These are phyloP conservation scores for Stevia rebaudiana DNA, from an alignment of 140 eudicot species.

Conservation along the genomic window DNA sequence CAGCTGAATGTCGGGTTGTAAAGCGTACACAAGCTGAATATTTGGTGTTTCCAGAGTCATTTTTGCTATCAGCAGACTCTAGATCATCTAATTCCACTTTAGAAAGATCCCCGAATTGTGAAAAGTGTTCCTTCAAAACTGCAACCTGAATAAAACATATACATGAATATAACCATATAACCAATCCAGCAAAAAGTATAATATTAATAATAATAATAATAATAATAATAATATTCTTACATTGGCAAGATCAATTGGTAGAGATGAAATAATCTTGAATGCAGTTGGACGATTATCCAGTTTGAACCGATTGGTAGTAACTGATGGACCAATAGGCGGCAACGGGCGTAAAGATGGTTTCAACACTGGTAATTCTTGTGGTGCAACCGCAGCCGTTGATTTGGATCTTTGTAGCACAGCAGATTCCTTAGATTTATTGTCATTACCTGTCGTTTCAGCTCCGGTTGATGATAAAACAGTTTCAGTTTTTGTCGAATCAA, in stretches of 20 bases:
- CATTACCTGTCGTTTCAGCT: slow-evolving; percentile 32
- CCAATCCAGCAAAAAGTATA: not conserved
- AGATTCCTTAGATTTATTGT: slow-evolving; percentile 32
- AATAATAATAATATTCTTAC: slow-evolving; percentile 31
- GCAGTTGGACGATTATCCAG: slow-evolving; percentile 82
- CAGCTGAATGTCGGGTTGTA: slow-evolving; percentile 65
- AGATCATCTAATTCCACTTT: slow-evolving; percentile 56
- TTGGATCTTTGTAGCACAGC: slow-evolving; percentile 32
- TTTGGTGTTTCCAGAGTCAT: slow-evolving; percentile 33
- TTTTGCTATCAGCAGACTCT: slow-evolving; percentile 35
- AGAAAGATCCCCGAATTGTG: slow-evolving; percentile 62
- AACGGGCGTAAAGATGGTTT: slow-evolving; percentile 52
- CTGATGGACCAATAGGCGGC: slow-evolving; percentile 46
- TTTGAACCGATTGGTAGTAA: slow-evolving; percentile 55
- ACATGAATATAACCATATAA: not conserved
- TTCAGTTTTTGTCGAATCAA: slow-evolving; percentile 36
- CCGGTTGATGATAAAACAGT: slow-evolving; percentile 32
- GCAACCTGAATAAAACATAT: slow-evolving; percentile 44
- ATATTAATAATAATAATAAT: not conserved
- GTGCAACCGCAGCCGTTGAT: slow-evolving; percentile 25
- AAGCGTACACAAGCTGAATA: slow-evolving; percentile 58
- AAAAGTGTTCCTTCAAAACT: slow-evolving; percentile 77
- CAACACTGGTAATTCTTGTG: slow-evolving; percentile 39
- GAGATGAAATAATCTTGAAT: slow-evolving; percentile 50
- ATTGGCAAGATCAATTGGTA: slow-evolving; percentile 65